These are phyloP conservation scores for Rhododendron vialii DNA, from an alignment of 148 eudicot species.

Conservation along the genomic window DNA sequence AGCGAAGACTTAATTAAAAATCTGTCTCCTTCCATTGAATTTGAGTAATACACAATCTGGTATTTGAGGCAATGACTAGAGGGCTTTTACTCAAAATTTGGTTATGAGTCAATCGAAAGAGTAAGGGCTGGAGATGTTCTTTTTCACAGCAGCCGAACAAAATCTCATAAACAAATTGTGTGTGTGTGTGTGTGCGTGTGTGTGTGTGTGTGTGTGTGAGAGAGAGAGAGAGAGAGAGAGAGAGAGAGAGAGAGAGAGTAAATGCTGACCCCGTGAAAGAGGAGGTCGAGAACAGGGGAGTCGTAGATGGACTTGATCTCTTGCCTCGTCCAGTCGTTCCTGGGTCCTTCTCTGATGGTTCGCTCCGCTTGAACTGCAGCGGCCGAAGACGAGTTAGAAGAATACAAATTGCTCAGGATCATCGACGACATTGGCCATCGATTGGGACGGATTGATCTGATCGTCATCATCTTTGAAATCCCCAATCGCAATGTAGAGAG, in stretches of 20 bases:
- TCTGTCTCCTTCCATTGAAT: too few relatives aligned
- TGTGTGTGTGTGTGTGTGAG: background rate
- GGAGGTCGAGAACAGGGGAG: conserved; percentile 87
- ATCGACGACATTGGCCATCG: conserved; percentile 5
- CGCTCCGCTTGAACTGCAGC: conserved; percentile 70
- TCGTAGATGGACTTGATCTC: conserved; percentile 66
- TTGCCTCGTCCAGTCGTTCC: conserved; percentile 58
- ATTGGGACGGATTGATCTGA: conserved; percentile 13
- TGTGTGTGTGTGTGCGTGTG: too few relatives aligned
- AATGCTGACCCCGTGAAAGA: conserved; percentile 64
- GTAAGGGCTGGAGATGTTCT: background rate
- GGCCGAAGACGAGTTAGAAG: conserved; percentile 38
- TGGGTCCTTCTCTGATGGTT: conserved; percentile 58
- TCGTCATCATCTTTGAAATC: conserved; percentile 9
- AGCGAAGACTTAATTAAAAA: too few relatives aligned
- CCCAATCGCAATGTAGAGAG: too few relatives aligned
- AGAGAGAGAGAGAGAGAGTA: conserved; percentile 5
- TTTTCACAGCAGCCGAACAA: background rate
- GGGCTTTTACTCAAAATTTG: background rate
- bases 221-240: background rate
- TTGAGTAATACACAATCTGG: too few relatives aligned
- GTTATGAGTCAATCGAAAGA: background rate
- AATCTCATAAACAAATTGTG: background rate
- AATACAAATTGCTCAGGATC: conserved; percentile 15
- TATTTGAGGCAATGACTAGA: background rate